Conservation (phyloP, 2,329 filamentous ascomycete species). For the Ilyonectria destructans region DNA sequence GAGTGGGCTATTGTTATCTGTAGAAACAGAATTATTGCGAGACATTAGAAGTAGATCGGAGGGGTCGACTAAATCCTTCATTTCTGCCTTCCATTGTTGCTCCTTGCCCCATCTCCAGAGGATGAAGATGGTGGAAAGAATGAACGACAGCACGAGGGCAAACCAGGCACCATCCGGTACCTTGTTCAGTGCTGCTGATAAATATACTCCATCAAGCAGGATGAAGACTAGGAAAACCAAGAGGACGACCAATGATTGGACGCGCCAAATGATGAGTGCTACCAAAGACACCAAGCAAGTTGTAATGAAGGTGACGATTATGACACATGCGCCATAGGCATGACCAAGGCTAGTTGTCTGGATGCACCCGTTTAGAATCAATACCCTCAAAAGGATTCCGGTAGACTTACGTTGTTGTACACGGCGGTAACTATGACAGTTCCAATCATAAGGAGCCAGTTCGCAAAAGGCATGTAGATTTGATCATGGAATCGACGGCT, state of each 20-base stretch:
- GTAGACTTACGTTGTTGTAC: slow-evolving; percentile 75
- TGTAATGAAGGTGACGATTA: slow-evolving; percentile 85
- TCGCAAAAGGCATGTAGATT: slow-evolving; percentile 82
- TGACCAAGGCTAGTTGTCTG: slow-evolving; percentile 78
- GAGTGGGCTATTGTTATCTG: slow-evolving; percentile 39
- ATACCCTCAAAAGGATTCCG: not conserved
- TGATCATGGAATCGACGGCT: slow-evolving; percentile 81
- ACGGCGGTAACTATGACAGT: slow-evolving; percentile 82
- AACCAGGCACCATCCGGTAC: slow-evolving; percentile 86
- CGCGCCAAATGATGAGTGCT: slow-evolving; percentile 80
- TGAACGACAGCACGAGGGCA: slow-evolving; percentile 75
- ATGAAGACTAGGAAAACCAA: slow-evolving; percentile 76
- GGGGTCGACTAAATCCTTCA: slow-evolving; percentile 70
- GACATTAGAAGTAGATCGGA: slow-evolving; percentile 56
- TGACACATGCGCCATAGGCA: slow-evolving; percentile 86
- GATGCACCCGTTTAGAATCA: slow-evolving; percentile 44
- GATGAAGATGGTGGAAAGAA: slow-evolving; percentile 77
- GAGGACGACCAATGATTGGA: slow-evolving; percentile 73
- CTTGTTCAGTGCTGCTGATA: slow-evolving; percentile 80
- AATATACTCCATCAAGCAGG: slow-evolving; percentile 78
- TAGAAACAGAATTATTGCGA: slow-evolving; percentile 45
- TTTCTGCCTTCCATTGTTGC: slow-evolving; percentile 81
- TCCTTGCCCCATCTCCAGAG: slow-evolving; percentile 88
- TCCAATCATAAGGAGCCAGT: slow-evolving; percentile 84
- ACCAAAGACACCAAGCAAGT: slow-evolving; percentile 83